Percentiles rank a stretch among this genome's conserved stretches.
Evolutionary conservation across 129 eudicot genomes (phyloP).

Genomic region (Flaveria linearis): DNA sequence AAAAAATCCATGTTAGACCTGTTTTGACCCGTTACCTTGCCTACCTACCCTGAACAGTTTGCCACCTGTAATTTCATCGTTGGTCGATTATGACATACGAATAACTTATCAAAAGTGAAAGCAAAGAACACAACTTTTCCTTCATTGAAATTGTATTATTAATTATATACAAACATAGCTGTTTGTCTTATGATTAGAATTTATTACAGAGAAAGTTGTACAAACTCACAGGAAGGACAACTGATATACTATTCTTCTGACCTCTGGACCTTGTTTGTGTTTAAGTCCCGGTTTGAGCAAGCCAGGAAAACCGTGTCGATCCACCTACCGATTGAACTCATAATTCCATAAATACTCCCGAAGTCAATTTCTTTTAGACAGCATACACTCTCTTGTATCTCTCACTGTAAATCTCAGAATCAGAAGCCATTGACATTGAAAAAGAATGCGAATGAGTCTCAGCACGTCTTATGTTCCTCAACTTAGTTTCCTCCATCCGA

Average conservation of each 20-base stretch:
- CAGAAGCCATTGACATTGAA: constrained; percentile 71
- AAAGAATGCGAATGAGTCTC: constrained; percentile 66
- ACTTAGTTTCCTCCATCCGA: constrained; percentile 66
- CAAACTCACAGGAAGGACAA: constrained; percentile 33
- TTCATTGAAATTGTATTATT: constrained; percentile 19
- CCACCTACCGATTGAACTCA: constrained; percentile 3
- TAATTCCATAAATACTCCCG: constrained; percentile 17
- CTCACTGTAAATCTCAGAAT: constrained; percentile 55
- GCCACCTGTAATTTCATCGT: background rate
- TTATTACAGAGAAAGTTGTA: constrained; percentile 21
- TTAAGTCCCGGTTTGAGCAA: constrained; percentile 3
- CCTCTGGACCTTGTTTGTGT: constrained; percentile 13
- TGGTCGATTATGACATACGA: constrained; percentile 6
- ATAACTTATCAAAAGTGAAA: background rate
- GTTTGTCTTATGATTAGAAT: constrained; percentile 4
- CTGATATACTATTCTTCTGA: background rate
- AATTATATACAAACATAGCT: constrained; percentile 28
- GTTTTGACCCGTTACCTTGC: background rate
- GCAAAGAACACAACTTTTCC: constrained; percentile 13
- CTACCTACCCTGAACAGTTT: background rate
- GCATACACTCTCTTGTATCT: constrained; percentile 81
- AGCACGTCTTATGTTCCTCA: constrained; percentile 57
- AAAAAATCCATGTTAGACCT: background rate
- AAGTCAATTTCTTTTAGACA: constrained; percentile 35
- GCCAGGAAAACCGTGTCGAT: background rate